These are phyloP conservation scores for Thozetella sp. DNA, from an alignment of 495 filamentous ascomycete genomes.

Conservation along the genomic window DNA sequence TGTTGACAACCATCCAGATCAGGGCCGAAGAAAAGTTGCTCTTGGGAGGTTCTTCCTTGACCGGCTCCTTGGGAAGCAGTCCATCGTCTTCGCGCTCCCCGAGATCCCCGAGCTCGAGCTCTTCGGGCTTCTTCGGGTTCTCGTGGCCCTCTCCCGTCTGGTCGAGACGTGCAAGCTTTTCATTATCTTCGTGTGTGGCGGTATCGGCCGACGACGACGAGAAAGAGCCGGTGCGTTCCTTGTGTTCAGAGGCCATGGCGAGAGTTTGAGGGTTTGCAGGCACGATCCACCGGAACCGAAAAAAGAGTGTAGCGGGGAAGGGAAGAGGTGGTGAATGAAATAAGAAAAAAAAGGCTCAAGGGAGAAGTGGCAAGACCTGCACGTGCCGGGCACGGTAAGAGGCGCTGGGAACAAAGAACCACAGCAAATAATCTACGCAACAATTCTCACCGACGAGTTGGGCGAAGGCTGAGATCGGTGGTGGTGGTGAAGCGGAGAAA, in stretches of 20 bases:
- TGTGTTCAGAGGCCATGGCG: constrained; percentile 9
- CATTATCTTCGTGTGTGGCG: constrained; percentile 16
- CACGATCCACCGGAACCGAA: not conserved
- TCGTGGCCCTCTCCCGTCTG: constrained; percentile 20
- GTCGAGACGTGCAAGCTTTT: constrained; percentile 18
- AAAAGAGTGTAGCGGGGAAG: not conserved
- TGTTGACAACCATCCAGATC: constrained; percentile 61
- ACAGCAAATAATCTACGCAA: not conserved
- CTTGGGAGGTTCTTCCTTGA: constrained; percentile 18
- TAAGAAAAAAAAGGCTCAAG: not conserved
- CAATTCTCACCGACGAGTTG: constrained; percentile 13
- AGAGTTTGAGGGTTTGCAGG: constrained; percentile 3
- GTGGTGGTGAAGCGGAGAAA: constrained; percentile 3
- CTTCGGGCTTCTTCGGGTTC: constrained; percentile 21
- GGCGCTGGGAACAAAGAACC: too few relatives aligned
- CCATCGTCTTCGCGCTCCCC: constrained; percentile 34
- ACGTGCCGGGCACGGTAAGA: too few relatives aligned
- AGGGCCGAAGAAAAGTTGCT: constrained; percentile 32
- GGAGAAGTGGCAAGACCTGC: too few relatives aligned
- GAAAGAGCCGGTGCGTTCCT: constrained; percentile 26
- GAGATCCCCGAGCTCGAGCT: constrained; percentile 21
- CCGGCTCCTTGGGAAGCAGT: constrained; percentile 23
- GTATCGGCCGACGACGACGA: constrained; percentile 36
- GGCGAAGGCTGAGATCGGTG: constrained; percentile 7
- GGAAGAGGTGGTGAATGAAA: not conserved